phyloP scores from a whole-genome alignment of 768 basidiomycete species.

The Fomitopsis pulvina region DNA sequence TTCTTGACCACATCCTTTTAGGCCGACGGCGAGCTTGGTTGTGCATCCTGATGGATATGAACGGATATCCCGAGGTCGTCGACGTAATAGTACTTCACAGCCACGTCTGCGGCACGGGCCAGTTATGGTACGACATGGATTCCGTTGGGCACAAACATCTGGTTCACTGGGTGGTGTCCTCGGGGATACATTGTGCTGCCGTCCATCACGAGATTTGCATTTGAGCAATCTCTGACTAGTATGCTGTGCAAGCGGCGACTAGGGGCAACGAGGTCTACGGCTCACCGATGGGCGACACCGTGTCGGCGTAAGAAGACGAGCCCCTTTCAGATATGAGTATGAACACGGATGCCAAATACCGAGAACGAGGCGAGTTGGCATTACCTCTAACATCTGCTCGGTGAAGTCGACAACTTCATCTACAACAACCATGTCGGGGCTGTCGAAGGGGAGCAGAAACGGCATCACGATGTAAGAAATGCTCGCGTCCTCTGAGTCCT shows the following conservation, averaged over 20 bases:
- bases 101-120: background rate
- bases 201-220: conserved; percentile 21
- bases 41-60: conserved; percentile 4
- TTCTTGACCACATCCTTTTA: conserved; percentile 8
- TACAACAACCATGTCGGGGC: conserved; percentile 11
- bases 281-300: conserved; percentile 18
- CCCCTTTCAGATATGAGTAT: conserved; percentile 7
- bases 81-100: conserved; percentile 20
- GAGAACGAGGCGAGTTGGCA: background rate
- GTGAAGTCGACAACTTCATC: conserved; percentile 16
- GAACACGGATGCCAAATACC: background rate
- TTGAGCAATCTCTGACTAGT: conserved; percentile 14
- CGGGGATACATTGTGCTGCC: conserved; percentile 13
- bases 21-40: conserved; percentile 9
- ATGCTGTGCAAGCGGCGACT: background rate
- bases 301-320: conserved; percentile 16
- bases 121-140: background rate
- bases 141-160: background rate
- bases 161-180: conserved; percentile 15
- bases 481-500: conserved; percentile 6
- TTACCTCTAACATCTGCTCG: conserved; percentile 15
- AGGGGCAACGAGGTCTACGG: background rate
- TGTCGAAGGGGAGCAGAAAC: conserved; percentile 12
- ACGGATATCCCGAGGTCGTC: conserved; percentile 24
- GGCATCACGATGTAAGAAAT: conserved; percentile 17